Base-by-base conservation (phyloP, 2,329 filamentous ascomycete genomes). In the Epichloe typhina region DNA sequence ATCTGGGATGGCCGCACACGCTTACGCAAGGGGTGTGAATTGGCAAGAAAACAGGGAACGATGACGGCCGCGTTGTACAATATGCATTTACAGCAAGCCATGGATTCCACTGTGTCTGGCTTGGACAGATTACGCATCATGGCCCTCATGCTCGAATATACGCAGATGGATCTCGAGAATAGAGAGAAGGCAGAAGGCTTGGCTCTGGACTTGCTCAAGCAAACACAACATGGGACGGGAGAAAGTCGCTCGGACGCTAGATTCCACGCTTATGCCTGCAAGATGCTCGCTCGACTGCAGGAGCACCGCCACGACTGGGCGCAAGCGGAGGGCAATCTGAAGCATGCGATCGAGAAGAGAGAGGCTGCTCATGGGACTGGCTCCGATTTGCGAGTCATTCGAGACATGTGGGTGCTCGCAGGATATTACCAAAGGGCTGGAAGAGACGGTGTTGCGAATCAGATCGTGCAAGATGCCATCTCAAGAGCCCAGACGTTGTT, bases 331-430 rank as follows among this genome's bases (percentile, higher is more conserved):
- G 50, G 60, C 52, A 68, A 68, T 21, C 53, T 67, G 26, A 58
- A 58, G 50, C 55, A 56, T 31, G 65, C 66, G 8, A 59, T 68
- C 15, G 54, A 53, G 40, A 67, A 63, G 55, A 61, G 66, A 39
- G 66, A 66, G 57, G 57, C 59, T 7, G 66, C 66, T 2, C 66
- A 68, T 44, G 66, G 66, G 21, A 60, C 62, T 12, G 57, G 58
- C 44, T 63, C 60, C 44, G 61, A 68, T 45, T 43, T 68, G 54
- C 62, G 66, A 31, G 66, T 68, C 31, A 64, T 68, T 42, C 60
- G 66, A 41, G 66, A 68, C 54, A 64, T 68, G 62, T 68, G 66
- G 66, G 66, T 68, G 54, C 60, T 68, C 7, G 64, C 64, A 17
- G 60, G 56, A 3, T 62, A 67, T 51, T 66, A 62, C 42, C 56